These are phyloP conservation scores for Nemania sp. DNA, from an alignment of 2,329 filamentous ascomycete genomes.

Conservation along the genomic window DNA sequence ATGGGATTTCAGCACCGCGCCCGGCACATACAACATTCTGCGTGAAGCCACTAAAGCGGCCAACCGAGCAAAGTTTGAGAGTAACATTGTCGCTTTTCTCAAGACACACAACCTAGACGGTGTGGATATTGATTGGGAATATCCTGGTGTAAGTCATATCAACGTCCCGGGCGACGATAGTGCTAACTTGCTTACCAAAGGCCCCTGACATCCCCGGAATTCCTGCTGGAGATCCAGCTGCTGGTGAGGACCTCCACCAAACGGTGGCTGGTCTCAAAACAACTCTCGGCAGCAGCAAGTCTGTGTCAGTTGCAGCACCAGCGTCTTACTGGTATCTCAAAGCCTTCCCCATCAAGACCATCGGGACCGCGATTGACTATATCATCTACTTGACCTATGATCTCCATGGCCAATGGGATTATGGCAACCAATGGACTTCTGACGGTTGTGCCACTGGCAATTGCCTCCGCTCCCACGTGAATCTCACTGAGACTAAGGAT, in stretches of 20 bases:
- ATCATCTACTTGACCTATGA: conserved; percentile 33
- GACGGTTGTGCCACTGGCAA: conserved; percentile 21
- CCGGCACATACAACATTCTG: conserved; percentile 27
- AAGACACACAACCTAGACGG: conserved; percentile 36
- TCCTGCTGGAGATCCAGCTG: conserved; percentile 14
- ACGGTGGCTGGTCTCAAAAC: background rate
- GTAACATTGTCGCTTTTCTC: conserved; percentile 31
- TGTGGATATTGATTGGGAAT: conserved; percentile 45
- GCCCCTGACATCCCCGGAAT: conserved; percentile 28
- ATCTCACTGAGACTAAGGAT: conserved; percentile 37
- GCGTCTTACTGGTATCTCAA: conserved; percentile 36
- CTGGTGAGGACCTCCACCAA: conserved; percentile 23
- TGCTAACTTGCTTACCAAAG: conserved; percentile 3
- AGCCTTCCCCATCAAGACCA: conserved; percentile 26
- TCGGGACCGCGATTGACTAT: conserved; percentile 28
- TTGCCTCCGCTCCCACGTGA: conserved; percentile 38
- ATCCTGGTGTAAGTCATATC: conserved; percentile 30
- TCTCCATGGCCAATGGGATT: conserved; percentile 32
- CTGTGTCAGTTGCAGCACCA: conserved; percentile 28
- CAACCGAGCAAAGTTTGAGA: background rate
- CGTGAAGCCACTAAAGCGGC: conserved; percentile 13
- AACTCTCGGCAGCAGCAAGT: background rate
- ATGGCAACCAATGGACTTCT: conserved; percentile 14
- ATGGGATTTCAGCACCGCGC: conserved; percentile 26
- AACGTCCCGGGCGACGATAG: background rate